Conservation (phyloP, 371 early-diverging fungal species). For the Apophysomyces elegans region DNA sequence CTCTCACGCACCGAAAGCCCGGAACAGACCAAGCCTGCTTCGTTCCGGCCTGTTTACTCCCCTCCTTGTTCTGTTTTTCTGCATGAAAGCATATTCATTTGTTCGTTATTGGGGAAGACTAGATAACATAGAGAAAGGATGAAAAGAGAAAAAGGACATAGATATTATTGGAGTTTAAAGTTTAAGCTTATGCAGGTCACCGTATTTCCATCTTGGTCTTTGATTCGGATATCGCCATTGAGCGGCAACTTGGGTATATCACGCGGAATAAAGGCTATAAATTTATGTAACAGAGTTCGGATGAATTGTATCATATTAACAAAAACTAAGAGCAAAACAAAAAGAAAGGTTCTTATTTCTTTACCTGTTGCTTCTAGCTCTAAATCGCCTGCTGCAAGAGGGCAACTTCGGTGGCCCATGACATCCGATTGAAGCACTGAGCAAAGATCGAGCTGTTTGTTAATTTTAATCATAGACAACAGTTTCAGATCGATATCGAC, state of each 20-base stretch:
- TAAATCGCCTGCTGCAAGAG: slow-evolving; percentile 42
- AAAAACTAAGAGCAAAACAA: background rate
- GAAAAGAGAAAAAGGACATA: background rate
- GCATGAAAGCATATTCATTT: too few relatives aligned
- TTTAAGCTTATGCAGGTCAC: slow-evolving; percentile 50
- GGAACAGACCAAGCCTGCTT: too few relatives aligned
- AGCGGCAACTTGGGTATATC: slow-evolving; percentile 51
- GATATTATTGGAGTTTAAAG: slow-evolving; percentile 35
- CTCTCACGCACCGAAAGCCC: background rate
- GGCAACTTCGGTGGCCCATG: slow-evolving; percentile 40
- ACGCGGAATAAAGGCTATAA: slow-evolving; percentile 45
- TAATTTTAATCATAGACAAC: slow-evolving; percentile 50
- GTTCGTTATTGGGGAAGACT: too few relatives aligned
- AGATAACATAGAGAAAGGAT: too few relatives aligned
- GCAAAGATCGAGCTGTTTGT: slow-evolving; percentile 49
- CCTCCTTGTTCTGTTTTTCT: too few relatives aligned
- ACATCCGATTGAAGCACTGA: slow-evolving; percentile 40
- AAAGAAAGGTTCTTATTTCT: background rate
- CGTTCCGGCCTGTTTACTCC: too few relatives aligned
- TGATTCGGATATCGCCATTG: slow-evolving; percentile 44
- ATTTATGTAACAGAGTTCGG: background rate
- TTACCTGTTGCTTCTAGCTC: slow-evolving; percentile 46
- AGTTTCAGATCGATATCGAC: slow-evolving; percentile 49
- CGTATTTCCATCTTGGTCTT: slow-evolving; percentile 42
- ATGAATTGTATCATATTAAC: background rate